phyloP scores from a whole-genome alignment of 495 filamentous ascomycete species.

The Penicillium manginii region DNA sequence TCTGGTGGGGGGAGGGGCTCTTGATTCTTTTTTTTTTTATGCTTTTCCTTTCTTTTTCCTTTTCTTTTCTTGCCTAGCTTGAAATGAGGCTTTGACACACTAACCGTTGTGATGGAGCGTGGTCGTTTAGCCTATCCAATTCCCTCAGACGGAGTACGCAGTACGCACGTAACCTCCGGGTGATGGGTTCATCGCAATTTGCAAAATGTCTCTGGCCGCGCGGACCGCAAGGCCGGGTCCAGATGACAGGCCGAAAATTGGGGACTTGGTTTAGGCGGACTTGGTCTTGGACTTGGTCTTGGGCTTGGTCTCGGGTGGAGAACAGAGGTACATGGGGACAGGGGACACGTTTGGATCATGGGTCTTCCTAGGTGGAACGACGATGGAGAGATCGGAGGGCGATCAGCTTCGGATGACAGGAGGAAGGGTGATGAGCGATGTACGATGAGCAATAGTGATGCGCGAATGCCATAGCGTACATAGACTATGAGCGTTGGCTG shows the following conservation, averaged over 20 bases:
- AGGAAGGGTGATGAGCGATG: background rate
- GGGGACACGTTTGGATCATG: slow-evolving; percentile 7
- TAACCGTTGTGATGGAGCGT: background rate
- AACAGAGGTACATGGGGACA: background rate
- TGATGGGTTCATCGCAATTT: slow-evolving; percentile 5
- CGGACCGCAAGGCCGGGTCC: slow-evolving; percentile 21
- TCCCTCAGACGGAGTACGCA: background rate
- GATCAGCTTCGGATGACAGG: slow-evolving; percentile 2
- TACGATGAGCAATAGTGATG: background rate
- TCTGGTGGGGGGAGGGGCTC: background rate
- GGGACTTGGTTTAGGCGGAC: background rate
- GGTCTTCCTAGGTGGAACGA: background rate
- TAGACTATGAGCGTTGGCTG: background rate
- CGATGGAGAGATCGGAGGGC: slow-evolving; percentile 1
- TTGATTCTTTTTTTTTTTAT: too few species aligned
- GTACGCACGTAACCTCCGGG: background rate
- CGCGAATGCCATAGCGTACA: background rate
- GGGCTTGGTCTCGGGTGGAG: slow-evolving; percentile 3
- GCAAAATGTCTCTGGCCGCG: slow-evolving; percentile 9
- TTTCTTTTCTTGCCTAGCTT: background rate
- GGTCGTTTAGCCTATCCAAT: background rate
- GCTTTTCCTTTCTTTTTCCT: background rate
- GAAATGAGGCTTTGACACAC: background rate
- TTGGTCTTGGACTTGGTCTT: background rate
- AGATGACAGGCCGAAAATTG: slow-evolving; percentile 16